Conservation (phyloP, 2,329 filamentous ascomycete genomes). For the Karstenula rhodostoma region DNA sequence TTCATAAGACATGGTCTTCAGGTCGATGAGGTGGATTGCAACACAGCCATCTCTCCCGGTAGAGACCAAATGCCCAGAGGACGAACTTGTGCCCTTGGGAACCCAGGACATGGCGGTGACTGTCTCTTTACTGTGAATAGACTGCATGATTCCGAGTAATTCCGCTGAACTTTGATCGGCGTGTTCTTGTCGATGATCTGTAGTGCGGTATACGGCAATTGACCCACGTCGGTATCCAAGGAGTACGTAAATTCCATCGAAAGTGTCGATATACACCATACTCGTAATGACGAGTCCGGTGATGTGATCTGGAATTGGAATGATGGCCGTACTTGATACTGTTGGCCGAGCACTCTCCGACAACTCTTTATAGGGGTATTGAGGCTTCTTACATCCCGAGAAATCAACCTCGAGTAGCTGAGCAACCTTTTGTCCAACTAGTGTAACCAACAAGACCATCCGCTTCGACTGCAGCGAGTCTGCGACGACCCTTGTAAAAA, state of each 20-base stretch:
- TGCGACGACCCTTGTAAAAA: conserved; percentile 40
- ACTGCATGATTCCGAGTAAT: conserved; percentile 28
- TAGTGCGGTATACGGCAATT: conserved; percentile 58
- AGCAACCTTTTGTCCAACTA: conserved; percentile 47
- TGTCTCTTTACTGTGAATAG: conserved; percentile 64
- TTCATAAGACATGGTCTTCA: conserved; percentile 28
- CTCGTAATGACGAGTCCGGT: conserved; percentile 62
- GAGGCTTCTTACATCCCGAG: background rate
- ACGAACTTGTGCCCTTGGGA: conserved; percentile 44
- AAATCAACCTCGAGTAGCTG: conserved; percentile 38
- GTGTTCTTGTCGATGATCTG: background rate
- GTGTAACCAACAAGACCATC: conserved; percentile 48
- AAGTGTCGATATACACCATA: conserved; percentile 47
- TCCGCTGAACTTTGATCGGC: conserved; percentile 13
- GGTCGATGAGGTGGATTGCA: conserved; percentile 64
- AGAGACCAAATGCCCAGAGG: conserved; percentile 66
- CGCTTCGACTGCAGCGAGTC: conserved; percentile 15
- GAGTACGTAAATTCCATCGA: conserved; percentile 46
- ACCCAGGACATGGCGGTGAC: conserved; percentile 69
- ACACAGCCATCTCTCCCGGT: conserved; percentile 81
- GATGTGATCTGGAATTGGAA: conserved; percentile 41
- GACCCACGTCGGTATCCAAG: conserved; percentile 66
- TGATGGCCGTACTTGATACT: conserved; percentile 13
- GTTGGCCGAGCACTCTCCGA: background rate
- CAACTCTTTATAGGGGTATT: too few species aligned